phyloP scores from a whole-genome alignment of 306 rosid species.

The Malus asiatica region DNA sequence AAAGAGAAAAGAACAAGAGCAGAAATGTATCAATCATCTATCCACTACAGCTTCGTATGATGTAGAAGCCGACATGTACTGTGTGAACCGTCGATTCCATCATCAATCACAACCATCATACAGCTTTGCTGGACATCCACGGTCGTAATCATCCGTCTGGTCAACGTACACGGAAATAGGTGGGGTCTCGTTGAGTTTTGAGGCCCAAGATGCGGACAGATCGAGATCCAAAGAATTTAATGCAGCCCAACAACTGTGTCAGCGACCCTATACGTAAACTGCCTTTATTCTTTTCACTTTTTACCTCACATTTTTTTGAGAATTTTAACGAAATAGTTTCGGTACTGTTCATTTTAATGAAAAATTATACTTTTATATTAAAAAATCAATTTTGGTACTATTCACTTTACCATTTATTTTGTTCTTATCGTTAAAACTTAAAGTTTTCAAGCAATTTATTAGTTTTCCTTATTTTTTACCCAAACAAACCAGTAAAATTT shows the following conservation, averaged over 20 bases:
- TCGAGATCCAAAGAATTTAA: constrained; percentile 29
- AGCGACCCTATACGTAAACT: background rate
- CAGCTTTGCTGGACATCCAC: background rate
- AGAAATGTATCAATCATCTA: background rate
- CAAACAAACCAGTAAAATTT: background rate
- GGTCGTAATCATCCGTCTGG: constrained; percentile 5
- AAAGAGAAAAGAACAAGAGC: background rate
- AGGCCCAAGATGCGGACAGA: constrained; percentile 21
- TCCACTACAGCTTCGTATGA: background rate
- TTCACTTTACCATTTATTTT: no score
- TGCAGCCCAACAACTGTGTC: constrained; percentile 17
- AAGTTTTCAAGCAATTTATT: no score
- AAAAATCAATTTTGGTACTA: no score
- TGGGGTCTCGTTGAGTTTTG: constrained; percentile 13
- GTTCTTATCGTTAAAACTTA: no score
- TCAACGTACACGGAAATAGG: constrained; percentile 22
- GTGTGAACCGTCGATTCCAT: background rate
- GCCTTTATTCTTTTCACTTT: background rate
- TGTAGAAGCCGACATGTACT: background rate
- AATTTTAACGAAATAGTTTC: no score
- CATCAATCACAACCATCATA: background rate
- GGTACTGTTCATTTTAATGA: no score
- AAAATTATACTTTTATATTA: no score
- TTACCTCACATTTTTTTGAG: background rate
- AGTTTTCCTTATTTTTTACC: background rate